Evolutionary conservation across 768 basidiomycete genomes (phyloP).

Genomic region (Rhizopogon vinicolor): DNA sequence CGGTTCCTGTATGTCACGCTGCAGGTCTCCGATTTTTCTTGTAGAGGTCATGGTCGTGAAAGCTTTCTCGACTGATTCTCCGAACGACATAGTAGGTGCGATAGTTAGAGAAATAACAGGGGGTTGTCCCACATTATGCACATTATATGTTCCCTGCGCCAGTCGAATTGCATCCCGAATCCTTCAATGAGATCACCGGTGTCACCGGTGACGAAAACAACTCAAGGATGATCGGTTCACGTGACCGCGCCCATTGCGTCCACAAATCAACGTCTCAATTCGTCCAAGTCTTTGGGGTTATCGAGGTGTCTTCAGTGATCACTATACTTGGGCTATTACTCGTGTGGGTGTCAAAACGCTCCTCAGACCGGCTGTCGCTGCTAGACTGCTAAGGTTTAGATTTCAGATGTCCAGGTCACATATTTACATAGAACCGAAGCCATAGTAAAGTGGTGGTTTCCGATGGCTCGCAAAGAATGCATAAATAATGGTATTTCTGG

Average conservation of each 20-base stretch:
- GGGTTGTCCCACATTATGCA: background rate
- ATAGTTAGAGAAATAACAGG: background rate
- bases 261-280: too few relatives aligned
- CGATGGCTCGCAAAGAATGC: background rate
- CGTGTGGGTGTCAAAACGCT: too few relatives aligned
- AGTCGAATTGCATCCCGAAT: background rate
- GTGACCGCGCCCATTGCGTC: background rate
- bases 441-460: background rate
- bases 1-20: constrained; percentile 20
- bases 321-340: too few relatives aligned
- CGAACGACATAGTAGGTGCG: constrained; percentile 8
- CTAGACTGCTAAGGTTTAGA: too few relatives aligned
- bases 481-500: background rate
- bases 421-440: too few relatives aligned
- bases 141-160: constrained; percentile 10
- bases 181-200: constrained; percentile 6
- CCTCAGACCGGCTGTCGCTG: too few relatives aligned
- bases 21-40: constrained; percentile 19
- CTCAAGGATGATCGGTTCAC: constrained; percentile 4
- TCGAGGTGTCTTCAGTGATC: too few relatives aligned
- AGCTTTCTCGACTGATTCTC: constrained; percentile 11
- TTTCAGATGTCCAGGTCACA: too few relatives aligned
- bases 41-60: constrained; percentile 8
- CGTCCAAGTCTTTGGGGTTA: too few relatives aligned
- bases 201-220: constrained; percentile 20